A percentile compares a stretch with the other conserved stretches of the same genome.
These are phyloP conservation scores for Aspergillus leporis DNA, from an alignment of 495 filamentous ascomycete genomes.

Conservation along the genomic window DNA sequence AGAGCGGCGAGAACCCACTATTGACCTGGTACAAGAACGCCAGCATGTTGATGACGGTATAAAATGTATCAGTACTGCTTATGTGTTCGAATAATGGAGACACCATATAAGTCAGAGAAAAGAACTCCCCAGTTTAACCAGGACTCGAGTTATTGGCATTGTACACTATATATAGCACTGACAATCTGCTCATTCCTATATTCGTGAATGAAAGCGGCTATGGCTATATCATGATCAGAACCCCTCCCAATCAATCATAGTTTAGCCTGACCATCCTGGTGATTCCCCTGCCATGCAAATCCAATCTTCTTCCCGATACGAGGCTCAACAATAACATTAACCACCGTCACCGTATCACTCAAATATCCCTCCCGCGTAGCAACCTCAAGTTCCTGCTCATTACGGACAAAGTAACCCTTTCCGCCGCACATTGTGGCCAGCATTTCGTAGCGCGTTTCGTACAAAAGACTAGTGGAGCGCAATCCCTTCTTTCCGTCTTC, in stretches of 20 bases:
- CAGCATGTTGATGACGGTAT: constrained; percentile 83
- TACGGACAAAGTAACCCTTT: constrained; percentile 53
- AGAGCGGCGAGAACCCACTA: constrained; percentile 89
- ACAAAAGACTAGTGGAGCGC: constrained; percentile 57
- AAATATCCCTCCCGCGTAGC: constrained; percentile 55
- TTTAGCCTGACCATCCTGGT: constrained; percentile 17
- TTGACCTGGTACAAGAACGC: constrained; percentile 94
- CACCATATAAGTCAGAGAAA: background rate
- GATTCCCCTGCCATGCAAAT: constrained; percentile 31
- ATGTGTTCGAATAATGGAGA: background rate
- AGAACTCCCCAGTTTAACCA: background rate
- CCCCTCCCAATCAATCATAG: constrained; percentile 6
- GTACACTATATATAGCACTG: background rate
- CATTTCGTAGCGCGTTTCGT: constrained; percentile 59
- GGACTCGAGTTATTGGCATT: background rate
- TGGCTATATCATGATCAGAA: background rate
- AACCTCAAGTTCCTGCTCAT: constrained; percentile 50
- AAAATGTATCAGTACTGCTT: constrained; percentile 21
- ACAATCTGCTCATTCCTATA: background rate
- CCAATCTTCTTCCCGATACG: constrained; percentile 53
- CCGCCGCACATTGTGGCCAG: constrained; percentile 60
- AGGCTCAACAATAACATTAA: constrained; percentile 63
- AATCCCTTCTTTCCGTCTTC: constrained; percentile 43
- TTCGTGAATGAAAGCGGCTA: no score
- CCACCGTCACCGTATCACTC: constrained; percentile 46